Conservation (phyloP, 352 stramenopile species). For the Globisporangium alternatum region DNA sequence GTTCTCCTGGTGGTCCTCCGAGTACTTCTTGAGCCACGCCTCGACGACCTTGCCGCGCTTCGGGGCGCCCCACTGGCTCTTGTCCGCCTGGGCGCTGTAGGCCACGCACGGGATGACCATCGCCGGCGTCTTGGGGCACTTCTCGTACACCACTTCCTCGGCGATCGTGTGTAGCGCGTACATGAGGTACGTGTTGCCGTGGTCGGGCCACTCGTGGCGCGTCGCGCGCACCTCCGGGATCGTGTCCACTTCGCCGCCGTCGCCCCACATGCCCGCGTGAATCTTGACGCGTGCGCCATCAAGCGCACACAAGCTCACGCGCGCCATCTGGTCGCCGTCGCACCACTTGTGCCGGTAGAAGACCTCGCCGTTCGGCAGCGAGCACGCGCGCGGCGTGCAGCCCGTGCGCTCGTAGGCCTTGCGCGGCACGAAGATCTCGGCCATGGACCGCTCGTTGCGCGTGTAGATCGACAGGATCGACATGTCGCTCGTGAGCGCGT, state of each 20-base stretch:
- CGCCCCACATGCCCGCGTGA: constrained; percentile 54
- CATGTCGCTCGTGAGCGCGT: constrained; percentile 37
- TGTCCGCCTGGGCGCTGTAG: constrained; percentile 27
- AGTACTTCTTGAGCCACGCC: constrained; percentile 55
- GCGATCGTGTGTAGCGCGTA: constrained; percentile 49
- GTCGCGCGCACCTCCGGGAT: constrained; percentile 48
- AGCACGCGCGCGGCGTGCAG: constrained; percentile 32
- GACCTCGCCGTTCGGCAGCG: constrained; percentile 21
- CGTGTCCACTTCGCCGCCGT: constrained; percentile 46
- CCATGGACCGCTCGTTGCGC: constrained; percentile 62
- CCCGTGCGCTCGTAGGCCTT: constrained; percentile 57
- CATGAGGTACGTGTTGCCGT: constrained; percentile 37
- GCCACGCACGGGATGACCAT: constrained; percentile 63
- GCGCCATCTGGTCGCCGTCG: constrained; percentile 37
- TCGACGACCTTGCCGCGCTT: constrained; percentile 31
- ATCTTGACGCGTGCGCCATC: constrained; percentile 31
- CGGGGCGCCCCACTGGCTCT: constrained; percentile 40
- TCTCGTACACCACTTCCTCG: constrained; percentile 41
- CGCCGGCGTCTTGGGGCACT: constrained; percentile 44
- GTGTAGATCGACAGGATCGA: constrained; percentile 52
- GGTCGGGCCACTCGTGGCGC: constrained; percentile 45
- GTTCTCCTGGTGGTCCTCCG: constrained; percentile 44
- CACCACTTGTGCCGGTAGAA: constrained; percentile 45
- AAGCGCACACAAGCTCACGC: constrained; percentile 51
- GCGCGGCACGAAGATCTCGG: constrained; percentile 50